phyloP scores from a whole-genome alignment of 2,329 filamentous ascomycete genomes.

The Verticillium alfalfae region DNA sequence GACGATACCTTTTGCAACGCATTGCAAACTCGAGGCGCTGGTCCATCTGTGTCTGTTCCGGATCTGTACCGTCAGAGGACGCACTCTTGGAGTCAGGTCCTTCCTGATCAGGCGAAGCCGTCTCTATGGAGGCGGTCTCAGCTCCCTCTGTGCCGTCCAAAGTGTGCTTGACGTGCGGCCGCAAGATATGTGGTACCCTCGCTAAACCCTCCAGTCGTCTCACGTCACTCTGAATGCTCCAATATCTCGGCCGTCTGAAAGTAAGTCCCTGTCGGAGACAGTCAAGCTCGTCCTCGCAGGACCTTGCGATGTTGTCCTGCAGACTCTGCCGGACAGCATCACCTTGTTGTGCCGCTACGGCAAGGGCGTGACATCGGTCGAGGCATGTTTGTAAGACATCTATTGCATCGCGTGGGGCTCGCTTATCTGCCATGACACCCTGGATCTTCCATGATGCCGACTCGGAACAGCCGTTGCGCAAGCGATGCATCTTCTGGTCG shows the following conservation, averaged over 20 bases:
- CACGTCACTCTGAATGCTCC: neutral
- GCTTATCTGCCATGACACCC: neutral
- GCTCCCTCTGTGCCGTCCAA: neutral
- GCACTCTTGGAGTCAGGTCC: neutral
- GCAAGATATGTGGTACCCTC: no score
- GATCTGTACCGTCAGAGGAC: neutral
- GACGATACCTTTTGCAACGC: conserved; percentile 3
- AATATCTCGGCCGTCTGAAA: neutral
- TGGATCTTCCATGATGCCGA: neutral
- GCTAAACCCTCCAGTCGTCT: neutral
- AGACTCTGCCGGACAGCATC: conserved; percentile 15
- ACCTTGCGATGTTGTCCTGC: conserved; percentile 17
- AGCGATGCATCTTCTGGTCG: neutral
- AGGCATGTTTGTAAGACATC: neutral
- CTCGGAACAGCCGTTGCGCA: neutral
- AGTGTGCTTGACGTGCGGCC: neutral
- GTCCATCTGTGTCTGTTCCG: neutral
- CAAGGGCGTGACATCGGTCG: neutral
- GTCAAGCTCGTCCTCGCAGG: conserved; percentile 16
- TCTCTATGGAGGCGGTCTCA: neutral
- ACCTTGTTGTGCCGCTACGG: neutral
- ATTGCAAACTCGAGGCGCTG: neutral
- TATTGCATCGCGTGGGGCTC: neutral
- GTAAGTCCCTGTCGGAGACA: neutral
- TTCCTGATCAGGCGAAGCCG: neutral